A percentile compares a stretch with the other conserved stretches of the same genome.
Conservation (phyloP, 495 filamentous ascomycete genomes). For the Filosporella fistucella region DNA sequence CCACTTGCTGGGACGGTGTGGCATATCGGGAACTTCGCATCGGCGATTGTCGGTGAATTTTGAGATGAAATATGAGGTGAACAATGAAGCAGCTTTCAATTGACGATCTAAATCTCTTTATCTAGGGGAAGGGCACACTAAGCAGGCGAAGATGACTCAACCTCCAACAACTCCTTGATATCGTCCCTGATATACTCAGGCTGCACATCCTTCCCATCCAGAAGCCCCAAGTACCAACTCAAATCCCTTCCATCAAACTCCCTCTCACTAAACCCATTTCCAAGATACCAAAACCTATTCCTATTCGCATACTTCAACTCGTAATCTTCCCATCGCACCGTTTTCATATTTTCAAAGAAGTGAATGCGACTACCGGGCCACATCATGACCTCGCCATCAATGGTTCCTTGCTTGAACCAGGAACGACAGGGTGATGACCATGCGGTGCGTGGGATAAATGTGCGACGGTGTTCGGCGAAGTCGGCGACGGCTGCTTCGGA, state of each 20-base stretch:
- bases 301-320: conserved; percentile 32
- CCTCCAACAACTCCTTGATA: neutral
- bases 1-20: too few relatives aligned
- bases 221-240: conserved; percentile 40
- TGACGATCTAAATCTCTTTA: too few relatives aligned
- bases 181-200: conserved; percentile 49
- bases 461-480: neutral
- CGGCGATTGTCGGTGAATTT: too few relatives aligned
- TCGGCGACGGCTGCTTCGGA: neutral
- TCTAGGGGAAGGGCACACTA: too few relatives aligned
- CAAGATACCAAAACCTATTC: conserved; percentile 34
- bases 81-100: too few relatives aligned
- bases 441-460: neutral
- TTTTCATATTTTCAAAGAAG: conserved; percentile 33
- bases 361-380: conserved; percentile 33
- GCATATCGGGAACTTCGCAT: too few relatives aligned
- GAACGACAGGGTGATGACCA: neutral
- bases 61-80: too few relatives aligned
- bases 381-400: conserved; percentile 32
- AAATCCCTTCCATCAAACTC: conserved; percentile 10
- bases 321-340: conserved; percentile 36
- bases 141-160: too few relatives aligned
- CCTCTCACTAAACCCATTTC: conserved; percentile 31
- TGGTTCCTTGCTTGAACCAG: conserved; percentile 28
- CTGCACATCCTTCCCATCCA: conserved; percentile 39